A percentile compares a stretch with the other conserved stretches of the same genome.
phyloP scores from a whole-genome alignment of 768 basidiomycete genomes.

The Lentinula sp. region DNA sequence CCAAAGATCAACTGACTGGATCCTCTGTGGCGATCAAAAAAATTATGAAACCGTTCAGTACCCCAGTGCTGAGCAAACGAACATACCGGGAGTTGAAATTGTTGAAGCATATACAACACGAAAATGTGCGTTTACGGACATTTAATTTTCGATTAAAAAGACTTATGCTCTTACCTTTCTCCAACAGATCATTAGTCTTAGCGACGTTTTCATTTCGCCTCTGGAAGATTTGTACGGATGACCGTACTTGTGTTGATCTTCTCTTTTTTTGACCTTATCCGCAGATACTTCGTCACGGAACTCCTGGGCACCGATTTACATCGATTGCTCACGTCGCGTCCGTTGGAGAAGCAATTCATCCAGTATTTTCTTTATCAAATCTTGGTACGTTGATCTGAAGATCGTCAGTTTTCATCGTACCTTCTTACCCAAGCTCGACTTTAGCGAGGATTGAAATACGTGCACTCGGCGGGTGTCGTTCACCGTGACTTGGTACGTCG shows the following conservation, averaged over 20 bases:
- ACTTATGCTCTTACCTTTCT: background rate
- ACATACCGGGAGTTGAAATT: constrained; percentile 98
- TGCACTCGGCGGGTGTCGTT: constrained; percentile 98
- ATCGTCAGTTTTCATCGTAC: background rate
- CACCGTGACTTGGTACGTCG: constrained; percentile 85
- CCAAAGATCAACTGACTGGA: constrained; percentile 91
- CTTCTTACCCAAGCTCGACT: background rate
- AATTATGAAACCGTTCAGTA: constrained; percentile 99
- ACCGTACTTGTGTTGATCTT: background rate
- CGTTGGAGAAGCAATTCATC: constrained; percentile 99
- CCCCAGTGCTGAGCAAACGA: constrained; percentile 95
- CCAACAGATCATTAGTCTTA: constrained; percentile 90
- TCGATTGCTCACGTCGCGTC: constrained; percentile 91
- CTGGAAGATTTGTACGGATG: constrained; percentile 84
- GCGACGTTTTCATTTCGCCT: constrained; percentile 99
- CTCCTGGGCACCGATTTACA: constrained; percentile 97
- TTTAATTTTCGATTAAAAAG: background rate
- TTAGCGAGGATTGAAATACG: constrained; percentile 97
- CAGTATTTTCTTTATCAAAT: constrained; percentile 99
- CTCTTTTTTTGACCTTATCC: background rate
- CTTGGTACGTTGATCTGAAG: constrained; percentile 48
- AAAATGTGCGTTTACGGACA: constrained; percentile 62
- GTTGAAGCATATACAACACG: constrained; percentile 97
- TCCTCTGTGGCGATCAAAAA: constrained; percentile 98
- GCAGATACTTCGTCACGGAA: constrained; percentile 97